These are phyloP conservation scores for Dissophora globulifera DNA, from an alignment of 192 early-diverging fungal species.

Conservation along the genomic window DNA sequence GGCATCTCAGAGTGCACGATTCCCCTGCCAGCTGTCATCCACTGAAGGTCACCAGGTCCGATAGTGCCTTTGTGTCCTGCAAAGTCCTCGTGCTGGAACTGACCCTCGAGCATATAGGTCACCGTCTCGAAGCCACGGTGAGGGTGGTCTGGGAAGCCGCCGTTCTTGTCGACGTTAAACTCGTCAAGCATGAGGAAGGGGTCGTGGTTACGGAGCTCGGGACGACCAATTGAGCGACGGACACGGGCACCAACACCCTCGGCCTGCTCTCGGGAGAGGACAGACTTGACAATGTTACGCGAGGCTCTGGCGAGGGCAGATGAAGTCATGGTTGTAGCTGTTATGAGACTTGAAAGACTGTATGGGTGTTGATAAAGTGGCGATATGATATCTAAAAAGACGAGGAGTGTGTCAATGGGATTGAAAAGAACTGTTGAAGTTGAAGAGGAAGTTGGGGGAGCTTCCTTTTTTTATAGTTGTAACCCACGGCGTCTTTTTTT, in stretches of 20 bases:
- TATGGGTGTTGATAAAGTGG: no score
- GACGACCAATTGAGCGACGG: constrained; percentile 78
- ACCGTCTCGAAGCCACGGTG: constrained; percentile 76
- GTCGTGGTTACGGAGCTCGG: constrained; percentile 48
- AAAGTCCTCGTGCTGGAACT: constrained; percentile 68
- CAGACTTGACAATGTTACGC: constrained; percentile 19
- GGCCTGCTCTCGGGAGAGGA: constrained; percentile 54
- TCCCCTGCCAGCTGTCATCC: constrained; percentile 77
- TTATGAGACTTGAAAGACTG: no score
- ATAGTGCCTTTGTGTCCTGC: constrained; percentile 62
- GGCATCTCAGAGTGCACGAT: constrained; percentile 71
- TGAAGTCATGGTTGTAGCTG: background rate
- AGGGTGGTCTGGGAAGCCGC: constrained; percentile 60
- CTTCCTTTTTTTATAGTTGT: no score
- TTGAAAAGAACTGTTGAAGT: no score
- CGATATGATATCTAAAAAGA: no score
- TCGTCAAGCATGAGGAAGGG: constrained; percentile 54
- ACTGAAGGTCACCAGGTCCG: constrained; percentile 65
- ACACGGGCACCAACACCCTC: constrained; percentile 88
- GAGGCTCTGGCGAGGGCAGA: constrained; percentile 8
- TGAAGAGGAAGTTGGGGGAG: no score
- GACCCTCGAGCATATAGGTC: constrained; percentile 68
- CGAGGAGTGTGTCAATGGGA: no score
- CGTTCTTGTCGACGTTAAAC: constrained; percentile 47
- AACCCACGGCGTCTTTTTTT: no score